Conservation (phyloP, 352 stramenopile genomes). For the Plasmopara viticola region DNA sequence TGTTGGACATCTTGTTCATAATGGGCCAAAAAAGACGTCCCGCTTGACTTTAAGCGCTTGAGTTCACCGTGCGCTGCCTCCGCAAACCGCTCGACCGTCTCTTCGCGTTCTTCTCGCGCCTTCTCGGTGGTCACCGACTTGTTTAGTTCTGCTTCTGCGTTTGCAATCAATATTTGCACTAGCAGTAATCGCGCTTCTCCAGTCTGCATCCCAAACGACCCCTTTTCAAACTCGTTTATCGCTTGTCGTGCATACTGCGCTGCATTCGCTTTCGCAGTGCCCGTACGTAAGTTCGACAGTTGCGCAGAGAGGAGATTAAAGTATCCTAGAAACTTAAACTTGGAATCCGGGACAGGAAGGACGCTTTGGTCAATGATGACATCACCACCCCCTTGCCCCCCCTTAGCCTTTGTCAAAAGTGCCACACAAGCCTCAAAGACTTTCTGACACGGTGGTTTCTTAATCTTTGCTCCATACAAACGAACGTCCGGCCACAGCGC, state of each 20-base stretch:
- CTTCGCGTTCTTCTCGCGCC: slow-evolving; percentile 11
- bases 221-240: slow-evolving; percentile 9
- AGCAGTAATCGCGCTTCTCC: slow-evolving; percentile 22
- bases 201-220: slow-evolving; percentile 11
- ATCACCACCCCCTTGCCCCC: slow-evolving; percentile 18
- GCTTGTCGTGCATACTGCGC: slow-evolving; percentile 15
- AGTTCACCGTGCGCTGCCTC: slow-evolving; percentile 3
- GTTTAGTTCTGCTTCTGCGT: slow-evolving; percentile 15
- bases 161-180: slow-evolving; percentile 18
- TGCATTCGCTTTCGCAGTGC: not conserved
- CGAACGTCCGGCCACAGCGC: slow-evolving; percentile 19
- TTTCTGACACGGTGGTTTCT: slow-evolving; percentile 28
- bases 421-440: slow-evolving; percentile 30
- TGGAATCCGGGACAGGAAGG: slow-evolving; percentile 28
- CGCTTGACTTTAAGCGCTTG: not conserved
- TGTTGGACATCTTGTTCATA: slow-evolving; percentile 6
- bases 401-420: slow-evolving; percentile 18
- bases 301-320: slow-evolving; percentile 26
- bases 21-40: slow-evolving; percentile 7
- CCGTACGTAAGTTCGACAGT: slow-evolving; percentile 8
- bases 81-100: not conserved
- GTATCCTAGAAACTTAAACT: slow-evolving; percentile 27
- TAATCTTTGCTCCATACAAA: slow-evolving; percentile 15
- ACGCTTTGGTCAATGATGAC: slow-evolving; percentile 14
- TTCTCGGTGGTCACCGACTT: slow-evolving; percentile 11